Evolutionary conservation across 768 basidiomycete species (phyloP), one percentile per base, ranked within the genome.

Genomic region (Psilocybe subaeruginosa): DNA sequence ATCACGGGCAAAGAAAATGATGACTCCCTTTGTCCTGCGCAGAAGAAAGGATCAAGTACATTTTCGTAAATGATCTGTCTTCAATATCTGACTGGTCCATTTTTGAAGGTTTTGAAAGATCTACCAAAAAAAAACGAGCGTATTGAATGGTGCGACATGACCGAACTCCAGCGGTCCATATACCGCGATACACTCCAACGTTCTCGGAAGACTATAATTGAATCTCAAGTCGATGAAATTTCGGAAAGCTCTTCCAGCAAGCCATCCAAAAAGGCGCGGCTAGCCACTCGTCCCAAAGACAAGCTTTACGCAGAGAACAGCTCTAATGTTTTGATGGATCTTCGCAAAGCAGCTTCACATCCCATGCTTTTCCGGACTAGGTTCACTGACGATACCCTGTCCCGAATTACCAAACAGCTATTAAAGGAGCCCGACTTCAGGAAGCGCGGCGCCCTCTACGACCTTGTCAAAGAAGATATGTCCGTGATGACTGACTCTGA

Each of bases 21-120:
- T 99, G 92, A 97, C 95, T 6, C 97, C 97, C 0, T 99, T 99
- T 73, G 96, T 99, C 23, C 81, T 99, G 17, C 90, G 97, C n/a
- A 85, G 97, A 60, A 85, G 96, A 68, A 99, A 99, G 76, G 95
- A 96, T 68, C 95, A 97, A 78, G 92, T 87, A 68, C 52, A 78
- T 62, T 23, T 30, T 35, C 51, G 29, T 46, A 11, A 48, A 17
- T 49, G 17, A 35, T 17, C 6, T 23, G 11, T 51, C 19, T 33
- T 56, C 45, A 56, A 33, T 43, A 29, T 17, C 35, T 59, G 6
- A 51, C 55, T 30, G 50, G 17, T 43, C 16, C 11, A 35, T 35
- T 35, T 35, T 37, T 46, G 19, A 63, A 95, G 90, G 97, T 99
- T 5, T 82, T 99, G 49, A 89, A 90, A 69, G 96, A 98, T 67